Evolutionary conservation across 2,329 filamentous ascomycete species (phyloP).

Genomic region (Dothideomycetes sp.): DNA sequence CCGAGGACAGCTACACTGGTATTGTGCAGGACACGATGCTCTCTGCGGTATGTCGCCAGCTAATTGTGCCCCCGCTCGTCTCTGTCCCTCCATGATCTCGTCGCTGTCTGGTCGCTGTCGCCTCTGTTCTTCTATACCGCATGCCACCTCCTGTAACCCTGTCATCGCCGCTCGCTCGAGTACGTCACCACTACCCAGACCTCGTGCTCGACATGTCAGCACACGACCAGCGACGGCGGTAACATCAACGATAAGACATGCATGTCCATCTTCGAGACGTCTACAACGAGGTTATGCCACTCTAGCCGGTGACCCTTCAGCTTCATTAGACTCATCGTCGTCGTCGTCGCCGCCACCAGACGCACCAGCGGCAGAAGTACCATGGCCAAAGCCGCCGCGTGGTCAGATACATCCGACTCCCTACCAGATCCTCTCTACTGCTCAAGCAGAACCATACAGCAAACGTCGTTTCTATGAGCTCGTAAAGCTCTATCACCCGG

Average conservation of each 20-base stretch:
- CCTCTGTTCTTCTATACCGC: no score
- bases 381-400: slow-evolving; percentile 27
- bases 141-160: neutral
- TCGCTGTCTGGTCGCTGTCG: slow-evolving; percentile 6
- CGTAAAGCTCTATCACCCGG: slow-evolving; percentile 93
- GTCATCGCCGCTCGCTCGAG: neutral
- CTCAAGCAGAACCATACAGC: slow-evolving; percentile 58
- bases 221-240: slow-evolving; percentile 4
- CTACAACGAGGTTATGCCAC: slow-evolving; percentile 23
- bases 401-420: slow-evolving; percentile 56
- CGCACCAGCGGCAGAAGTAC: slow-evolving; percentile 20
- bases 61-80: neutral
- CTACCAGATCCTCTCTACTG: slow-evolving; percentile 73
- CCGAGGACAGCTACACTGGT: no score
- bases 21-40: slow-evolving; percentile 9
- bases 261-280: neutral
- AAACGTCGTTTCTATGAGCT: slow-evolving; percentile 82
- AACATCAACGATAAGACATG: neutral
- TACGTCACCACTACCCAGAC: slow-evolving; percentile 7
- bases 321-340: neutral
- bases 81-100: slow-evolving; percentile 7
- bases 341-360: slow-evolving; percentile 20
- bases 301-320: slow-evolving; percentile 19
- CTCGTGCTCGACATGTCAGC: neutral
- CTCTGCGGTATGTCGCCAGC: slow-evolving; percentile 6